Evolutionary conservation across 2,329 filamentous ascomycete genomes (phyloP).

Genomic region (Calonectria multiphialidica): DNA sequence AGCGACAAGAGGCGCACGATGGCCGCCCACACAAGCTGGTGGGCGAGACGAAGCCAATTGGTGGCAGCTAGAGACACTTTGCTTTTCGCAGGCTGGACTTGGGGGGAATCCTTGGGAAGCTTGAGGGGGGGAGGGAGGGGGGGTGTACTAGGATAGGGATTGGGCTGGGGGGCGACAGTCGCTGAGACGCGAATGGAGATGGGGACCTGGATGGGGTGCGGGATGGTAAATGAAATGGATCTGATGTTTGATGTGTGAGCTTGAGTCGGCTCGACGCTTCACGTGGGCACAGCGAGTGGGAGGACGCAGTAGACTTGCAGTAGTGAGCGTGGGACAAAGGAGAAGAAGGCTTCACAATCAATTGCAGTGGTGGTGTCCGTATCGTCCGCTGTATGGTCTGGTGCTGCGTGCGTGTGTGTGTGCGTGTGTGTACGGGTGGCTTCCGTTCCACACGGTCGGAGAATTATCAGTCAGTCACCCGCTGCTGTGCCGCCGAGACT

Average conservation of each 20-base stretch:
- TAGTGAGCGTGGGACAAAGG: constrained; percentile 13
- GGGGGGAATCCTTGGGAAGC: constrained; percentile 12
- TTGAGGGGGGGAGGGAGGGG: neutral
- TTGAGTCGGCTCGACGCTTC: neutral
- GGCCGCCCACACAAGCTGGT: constrained; percentile 17
- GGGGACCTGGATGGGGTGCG: constrained; percentile 15
- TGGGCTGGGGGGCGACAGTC: constrained; percentile 16
- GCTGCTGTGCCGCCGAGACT: neutral
- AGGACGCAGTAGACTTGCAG: constrained; percentile 11
- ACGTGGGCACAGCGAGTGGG: constrained; percentile 7
- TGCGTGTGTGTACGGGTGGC: neutral
- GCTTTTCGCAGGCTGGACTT: constrained; percentile 16
- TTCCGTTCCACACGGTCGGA: neutral
- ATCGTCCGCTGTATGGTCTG: too few species aligned
- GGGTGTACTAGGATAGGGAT: constrained; percentile 3
- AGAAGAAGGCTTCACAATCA: constrained; percentile 5
- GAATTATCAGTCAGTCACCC: neutral
- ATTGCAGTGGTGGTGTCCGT: neutral
- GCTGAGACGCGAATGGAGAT: constrained; percentile 8
- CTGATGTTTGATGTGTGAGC: neutral
- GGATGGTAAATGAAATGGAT: constrained; percentile 11
- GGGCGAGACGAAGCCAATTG: constrained; percentile 15
- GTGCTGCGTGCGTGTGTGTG: too few species aligned
- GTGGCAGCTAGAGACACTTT: constrained; percentile 13
- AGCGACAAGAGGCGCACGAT: constrained; percentile 24